phyloP scores from a whole-genome alignment of 2,329 filamentous ascomycete genomes.

The Verticillium albo-atrum region DNA sequence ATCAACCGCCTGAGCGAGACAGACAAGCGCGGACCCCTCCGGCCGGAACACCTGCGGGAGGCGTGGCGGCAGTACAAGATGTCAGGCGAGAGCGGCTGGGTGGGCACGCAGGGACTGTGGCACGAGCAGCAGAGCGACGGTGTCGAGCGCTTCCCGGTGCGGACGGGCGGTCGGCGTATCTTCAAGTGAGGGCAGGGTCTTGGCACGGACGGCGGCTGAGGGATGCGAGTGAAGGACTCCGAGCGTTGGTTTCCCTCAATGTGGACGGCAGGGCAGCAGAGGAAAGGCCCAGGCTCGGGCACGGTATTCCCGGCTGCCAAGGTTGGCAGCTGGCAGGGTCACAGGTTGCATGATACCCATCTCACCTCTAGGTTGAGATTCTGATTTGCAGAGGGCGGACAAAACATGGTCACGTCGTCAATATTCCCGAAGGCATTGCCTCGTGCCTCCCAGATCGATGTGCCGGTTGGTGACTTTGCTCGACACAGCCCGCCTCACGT shows the following conservation, averaged over 20 bases:
- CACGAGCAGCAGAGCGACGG: slow-evolving; percentile 57
- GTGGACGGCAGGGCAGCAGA: background rate
- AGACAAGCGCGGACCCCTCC: slow-evolving; percentile 52
- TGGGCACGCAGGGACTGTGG: slow-evolving; percentile 57
- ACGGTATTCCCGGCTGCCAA: background rate
- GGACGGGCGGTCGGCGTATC: slow-evolving; percentile 46
- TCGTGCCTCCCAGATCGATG: background rate
- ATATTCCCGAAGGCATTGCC: too few relatives aligned
- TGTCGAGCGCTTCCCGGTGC: slow-evolving; percentile 53
- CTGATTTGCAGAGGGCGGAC: background rate
- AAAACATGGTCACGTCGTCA: background rate
- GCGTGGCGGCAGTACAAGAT: slow-evolving; percentile 65
- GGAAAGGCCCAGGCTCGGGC: background rate
- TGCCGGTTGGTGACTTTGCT: background rate
- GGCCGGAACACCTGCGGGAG: slow-evolving; percentile 71
- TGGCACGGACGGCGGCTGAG: background rate
- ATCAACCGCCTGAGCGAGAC: slow-evolving; percentile 26
- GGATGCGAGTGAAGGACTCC: background rate
- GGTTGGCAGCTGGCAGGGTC: background rate
- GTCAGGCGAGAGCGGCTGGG: slow-evolving; percentile 57
- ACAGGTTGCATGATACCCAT: slow-evolving; percentile 7
- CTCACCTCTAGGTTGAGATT: slow-evolving; percentile 5
- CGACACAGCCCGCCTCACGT: background rate
- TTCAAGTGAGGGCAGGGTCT: slow-evolving; percentile 38
- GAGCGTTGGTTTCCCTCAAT: background rate